phyloP scores from a whole-genome alignment of 495 filamentous ascomycete species.

The Tuber magnatum region DNA sequence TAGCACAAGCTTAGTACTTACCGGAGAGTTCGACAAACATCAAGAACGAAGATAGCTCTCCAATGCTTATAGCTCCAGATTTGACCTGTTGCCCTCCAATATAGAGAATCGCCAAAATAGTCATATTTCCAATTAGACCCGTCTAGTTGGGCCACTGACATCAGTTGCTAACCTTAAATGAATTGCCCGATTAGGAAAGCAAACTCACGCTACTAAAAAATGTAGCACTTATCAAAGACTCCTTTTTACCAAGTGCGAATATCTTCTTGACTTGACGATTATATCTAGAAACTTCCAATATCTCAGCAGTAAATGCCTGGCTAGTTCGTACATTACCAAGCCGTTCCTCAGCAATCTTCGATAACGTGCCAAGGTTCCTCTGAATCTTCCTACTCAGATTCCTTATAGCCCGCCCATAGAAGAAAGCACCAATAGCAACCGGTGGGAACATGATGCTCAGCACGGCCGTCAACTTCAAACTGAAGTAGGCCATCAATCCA shows the following conservation, averaged over 20 bases:
- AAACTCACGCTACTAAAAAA: conserved; percentile 70
- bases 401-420: conserved; percentile 80
- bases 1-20: conserved; percentile 5
- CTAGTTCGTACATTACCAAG: conserved; percentile 91
- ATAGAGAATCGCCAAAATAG: conserved; percentile 83
- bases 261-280: conserved; percentile 87
- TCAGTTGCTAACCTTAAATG: background rate
- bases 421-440: conserved; percentile 79
- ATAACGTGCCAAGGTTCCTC: conserved; percentile 80
- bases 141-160: conserved; percentile 47
- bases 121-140: conserved; percentile 89
- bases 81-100: conserved; percentile 85
- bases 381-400: conserved; percentile 86
- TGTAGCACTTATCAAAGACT: conserved; percentile 78
- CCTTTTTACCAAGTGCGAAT: conserved; percentile 74
- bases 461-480: conserved; percentile 79
- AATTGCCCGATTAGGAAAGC: background rate
- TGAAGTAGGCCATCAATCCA: conserved; percentile 84
- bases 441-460: conserved; percentile 82
- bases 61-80: conserved; percentile 74
- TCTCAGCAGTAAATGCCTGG: conserved; percentile 90
- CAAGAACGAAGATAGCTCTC: conserved; percentile 91
- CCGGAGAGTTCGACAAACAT: conserved; percentile 58
- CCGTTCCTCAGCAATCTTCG: conserved; percentile 94
- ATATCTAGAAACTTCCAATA: conserved; percentile 81